These are phyloP conservation scores for Jamesozyma rosinii DNA, from an alignment of 805 yeast genomes.

Conservation along the genomic window DNA sequence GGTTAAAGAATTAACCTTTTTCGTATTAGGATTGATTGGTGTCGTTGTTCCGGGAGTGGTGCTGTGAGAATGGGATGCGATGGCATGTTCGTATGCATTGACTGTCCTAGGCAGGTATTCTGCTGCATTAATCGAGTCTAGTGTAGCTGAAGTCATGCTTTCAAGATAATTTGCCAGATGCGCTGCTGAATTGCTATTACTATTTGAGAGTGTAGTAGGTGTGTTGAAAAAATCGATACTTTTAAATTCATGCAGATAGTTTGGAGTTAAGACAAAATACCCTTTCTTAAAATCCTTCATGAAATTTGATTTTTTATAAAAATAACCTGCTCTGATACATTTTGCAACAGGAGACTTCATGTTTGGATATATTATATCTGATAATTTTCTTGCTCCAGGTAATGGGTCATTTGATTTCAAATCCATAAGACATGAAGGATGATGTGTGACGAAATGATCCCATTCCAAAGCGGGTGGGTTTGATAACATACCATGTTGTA, in stretches of 20 bases:
- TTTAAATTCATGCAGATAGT: slow-evolving; percentile 59
- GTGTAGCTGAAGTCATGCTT: neutral
- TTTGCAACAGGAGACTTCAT: slow-evolving; percentile 43
- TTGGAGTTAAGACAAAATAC: slow-evolving; percentile 60
- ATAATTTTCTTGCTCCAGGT: slow-evolving; percentile 39
- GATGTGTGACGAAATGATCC: slow-evolving; percentile 51
- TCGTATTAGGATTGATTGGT: slow-evolving; percentile 1
- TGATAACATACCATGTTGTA: slow-evolving; percentile 37
- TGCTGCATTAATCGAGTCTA: neutral
- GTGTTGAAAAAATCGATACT: slow-evolving; percentile 27
- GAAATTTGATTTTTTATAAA: slow-evolving; percentile 54
- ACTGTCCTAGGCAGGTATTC: neutral
- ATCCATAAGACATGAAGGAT: slow-evolving; percentile 34
- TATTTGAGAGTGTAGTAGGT: slow-evolving; percentile 1
- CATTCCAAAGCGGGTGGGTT: slow-evolving; percentile 60
- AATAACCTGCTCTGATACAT: slow-evolving; percentile 49
- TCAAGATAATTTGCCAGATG: neutral
- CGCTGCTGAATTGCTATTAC: neutral
- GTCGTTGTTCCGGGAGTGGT: neutral
- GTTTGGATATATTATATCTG: slow-evolving; percentile 46
- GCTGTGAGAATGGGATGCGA: neutral
- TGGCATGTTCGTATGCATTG: neutral
- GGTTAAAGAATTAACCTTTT: slow-evolving; percentile 22
- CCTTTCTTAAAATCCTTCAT: slow-evolving; percentile 54
- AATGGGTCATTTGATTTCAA: slow-evolving; percentile 33